Conservation (phyloP, 768 basidiomycete species). For the Serendipita sp. region DNA sequence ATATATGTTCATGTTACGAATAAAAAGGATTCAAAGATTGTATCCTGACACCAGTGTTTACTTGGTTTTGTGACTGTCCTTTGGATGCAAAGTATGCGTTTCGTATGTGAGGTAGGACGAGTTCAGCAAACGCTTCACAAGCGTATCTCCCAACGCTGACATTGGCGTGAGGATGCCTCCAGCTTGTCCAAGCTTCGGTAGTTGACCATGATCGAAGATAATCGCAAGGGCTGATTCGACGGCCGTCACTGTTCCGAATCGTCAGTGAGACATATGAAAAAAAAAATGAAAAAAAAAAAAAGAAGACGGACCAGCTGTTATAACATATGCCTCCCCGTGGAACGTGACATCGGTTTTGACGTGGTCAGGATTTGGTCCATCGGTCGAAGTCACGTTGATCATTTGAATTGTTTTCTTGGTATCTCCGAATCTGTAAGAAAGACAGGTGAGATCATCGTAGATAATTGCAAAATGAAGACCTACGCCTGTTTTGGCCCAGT, state of each 20-base stretch:
- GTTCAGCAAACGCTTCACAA: conserved; percentile 49
- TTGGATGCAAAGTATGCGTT: conserved; percentile 14
- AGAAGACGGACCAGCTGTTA: conserved; percentile 32
- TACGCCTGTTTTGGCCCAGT: neutral
- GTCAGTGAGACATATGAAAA: neutral
- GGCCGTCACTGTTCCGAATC: conserved; percentile 40
- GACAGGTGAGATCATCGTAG: neutral
- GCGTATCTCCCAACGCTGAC: conserved; percentile 61
- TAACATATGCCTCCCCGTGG: conserved; percentile 45
- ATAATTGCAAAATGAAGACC: neutral
- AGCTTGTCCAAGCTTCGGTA: conserved; percentile 39
- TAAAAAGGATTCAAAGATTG: neutral
- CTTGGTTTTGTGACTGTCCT: neutral
- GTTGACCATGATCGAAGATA: conserved; percentile 32
- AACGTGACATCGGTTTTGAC: conserved; percentile 49
- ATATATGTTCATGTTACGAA: too few species aligned
- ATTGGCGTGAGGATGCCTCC: conserved; percentile 79
- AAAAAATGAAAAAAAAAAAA: neutral
- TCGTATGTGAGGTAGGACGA: conserved; percentile 43
- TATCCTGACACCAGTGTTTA: neutral
- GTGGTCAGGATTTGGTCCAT: conserved; percentile 24
- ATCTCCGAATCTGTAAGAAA: neutral
- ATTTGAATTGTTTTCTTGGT: neutral
- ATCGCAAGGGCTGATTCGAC: conserved; percentile 63
- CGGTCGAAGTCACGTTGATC: conserved; percentile 49